Conservation (phyloP, 805 yeast species). For the Kazachstania taianensis region DNA sequence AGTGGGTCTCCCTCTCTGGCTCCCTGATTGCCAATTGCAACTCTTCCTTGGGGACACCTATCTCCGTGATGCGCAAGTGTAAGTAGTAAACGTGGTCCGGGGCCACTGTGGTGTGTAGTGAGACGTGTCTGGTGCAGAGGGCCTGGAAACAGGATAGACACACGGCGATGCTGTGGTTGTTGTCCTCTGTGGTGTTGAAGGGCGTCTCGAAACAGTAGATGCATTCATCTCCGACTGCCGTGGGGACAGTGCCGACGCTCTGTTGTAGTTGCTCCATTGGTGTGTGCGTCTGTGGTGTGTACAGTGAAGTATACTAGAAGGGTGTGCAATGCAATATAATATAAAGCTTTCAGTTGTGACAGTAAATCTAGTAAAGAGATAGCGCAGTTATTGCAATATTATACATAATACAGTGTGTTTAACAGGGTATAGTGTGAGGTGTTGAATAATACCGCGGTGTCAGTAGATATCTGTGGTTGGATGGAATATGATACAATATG, state of each 20-base stretch:
- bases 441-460: too few relatives aligned
- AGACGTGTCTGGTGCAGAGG: slow-evolving; percentile 53
- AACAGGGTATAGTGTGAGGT: too few relatives aligned
- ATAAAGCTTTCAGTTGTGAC: too few relatives aligned
- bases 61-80: slow-evolving; percentile 32
- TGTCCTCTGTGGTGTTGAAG: slow-evolving; percentile 29
- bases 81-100: slow-evolving; percentile 49
- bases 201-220: slow-evolving; percentile 75
- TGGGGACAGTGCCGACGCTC: slow-evolving; percentile 15
- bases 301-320: too few relatives aligned
- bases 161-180: slow-evolving; percentile 41
- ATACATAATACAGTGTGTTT: too few relatives aligned
- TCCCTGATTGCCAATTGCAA: slow-evolving; percentile 27
- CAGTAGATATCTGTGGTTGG: too few relatives aligned
- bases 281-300: too few relatives aligned
- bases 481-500: too few relatives aligned
- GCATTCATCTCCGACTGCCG: slow-evolving; percentile 74
- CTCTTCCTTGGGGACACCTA: slow-evolving; percentile 24
- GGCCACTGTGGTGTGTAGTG: slow-evolving; percentile 38
- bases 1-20: slow-evolving; percentile 22
- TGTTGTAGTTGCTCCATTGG: slow-evolving; percentile 4
- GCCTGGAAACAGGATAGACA: slow-evolving; percentile 69
- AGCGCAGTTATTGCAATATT: too few relatives aligned
- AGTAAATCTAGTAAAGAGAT: too few relatives aligned
- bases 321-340: too few relatives aligned